These are phyloP conservation scores for Pseudozyma hubeiensis DNA, from an alignment of 1,284 basidiomycete genomes.

Conservation along the genomic window DNA sequence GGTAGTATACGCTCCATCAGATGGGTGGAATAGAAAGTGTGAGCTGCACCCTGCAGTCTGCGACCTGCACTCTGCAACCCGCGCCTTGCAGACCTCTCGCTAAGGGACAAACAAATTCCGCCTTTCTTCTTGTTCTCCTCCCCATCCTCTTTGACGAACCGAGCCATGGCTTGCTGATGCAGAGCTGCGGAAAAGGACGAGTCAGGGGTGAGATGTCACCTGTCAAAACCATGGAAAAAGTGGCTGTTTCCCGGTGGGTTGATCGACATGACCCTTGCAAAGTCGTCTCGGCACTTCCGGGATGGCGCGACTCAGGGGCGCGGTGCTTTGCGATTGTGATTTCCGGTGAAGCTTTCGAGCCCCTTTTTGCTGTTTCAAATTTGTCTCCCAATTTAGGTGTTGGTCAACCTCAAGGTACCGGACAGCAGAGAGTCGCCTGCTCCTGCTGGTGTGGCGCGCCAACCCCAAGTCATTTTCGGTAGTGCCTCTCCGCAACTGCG, in stretches of 20 bases:
- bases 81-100: conserved; percentile 21
- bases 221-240: too few relatives aligned
- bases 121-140: background rate
- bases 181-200: too few relatives aligned
- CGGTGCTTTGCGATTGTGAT: background rate
- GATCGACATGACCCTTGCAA: background rate
- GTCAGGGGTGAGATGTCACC: too few relatives aligned
- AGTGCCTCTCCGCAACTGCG: too few relatives aligned
- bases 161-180: too few relatives aligned
- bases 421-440: too few relatives aligned
- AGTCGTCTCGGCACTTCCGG: background rate
- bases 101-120: background rate
- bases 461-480: too few relatives aligned
- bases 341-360: background rate
- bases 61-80: conserved; percentile 25
- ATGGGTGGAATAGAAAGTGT: conserved; percentile 23
- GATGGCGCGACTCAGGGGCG: background rate
- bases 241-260: background rate
- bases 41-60: conserved; percentile 19
- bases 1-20: conserved; percentile 10
- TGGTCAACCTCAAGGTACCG: too few relatives aligned
- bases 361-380: conserved; percentile 3
- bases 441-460: too few relatives aligned
- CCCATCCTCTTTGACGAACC: background rate
- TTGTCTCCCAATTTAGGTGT: background rate